phyloP scores from a whole-genome alignment of 208 protist species.

The Leishmania tropica region DNA sequence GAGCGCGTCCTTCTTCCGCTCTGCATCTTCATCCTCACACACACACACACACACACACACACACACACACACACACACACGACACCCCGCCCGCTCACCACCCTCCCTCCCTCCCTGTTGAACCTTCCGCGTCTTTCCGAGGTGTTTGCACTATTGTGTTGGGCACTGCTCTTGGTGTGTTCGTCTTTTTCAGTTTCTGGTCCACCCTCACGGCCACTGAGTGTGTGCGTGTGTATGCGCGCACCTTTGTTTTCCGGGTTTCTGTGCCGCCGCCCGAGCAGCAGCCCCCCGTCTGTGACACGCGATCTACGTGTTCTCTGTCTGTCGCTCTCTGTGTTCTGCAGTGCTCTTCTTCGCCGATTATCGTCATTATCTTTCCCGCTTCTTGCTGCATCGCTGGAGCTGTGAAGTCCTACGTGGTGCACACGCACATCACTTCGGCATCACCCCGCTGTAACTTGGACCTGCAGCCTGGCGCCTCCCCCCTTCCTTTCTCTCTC shows the following conservation, averaged over 20 bases:
- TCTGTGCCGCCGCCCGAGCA: neutral
- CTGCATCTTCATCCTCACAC: too few relatives aligned
- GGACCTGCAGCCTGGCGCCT: neutral
- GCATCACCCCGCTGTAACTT: neutral
- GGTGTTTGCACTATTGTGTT: neutral
- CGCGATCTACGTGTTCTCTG: neutral
- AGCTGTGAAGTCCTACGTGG: neutral
- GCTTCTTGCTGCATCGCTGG: slow-evolving; percentile 9
- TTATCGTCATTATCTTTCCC: neutral
- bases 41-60: too few relatives aligned
- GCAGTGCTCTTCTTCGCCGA: slow-evolving; percentile 7
- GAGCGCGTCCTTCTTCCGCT: too few relatives aligned
- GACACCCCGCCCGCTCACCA: too few relatives aligned
- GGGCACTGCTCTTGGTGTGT: too few relatives aligned
- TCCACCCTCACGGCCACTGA: too few relatives aligned
- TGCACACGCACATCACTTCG: neutral
- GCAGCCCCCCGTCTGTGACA: neutral
- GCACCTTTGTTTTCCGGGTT: neutral
- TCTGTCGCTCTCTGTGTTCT: slow-evolving; percentile 12
- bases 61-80: too few relatives aligned
- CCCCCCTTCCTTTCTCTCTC: neutral
- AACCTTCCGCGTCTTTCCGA: too few relatives aligned
- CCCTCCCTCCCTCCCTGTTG: too few relatives aligned
- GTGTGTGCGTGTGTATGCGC: too few relatives aligned
- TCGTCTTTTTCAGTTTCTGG: too few relatives aligned